A percentile compares a stretch with the other conserved stretches of the same genome.
These are phyloP conservation scores for Gelatoporia subvermispora DNA, from an alignment of 768 basidiomycete genomes.

Conservation along the genomic window DNA sequence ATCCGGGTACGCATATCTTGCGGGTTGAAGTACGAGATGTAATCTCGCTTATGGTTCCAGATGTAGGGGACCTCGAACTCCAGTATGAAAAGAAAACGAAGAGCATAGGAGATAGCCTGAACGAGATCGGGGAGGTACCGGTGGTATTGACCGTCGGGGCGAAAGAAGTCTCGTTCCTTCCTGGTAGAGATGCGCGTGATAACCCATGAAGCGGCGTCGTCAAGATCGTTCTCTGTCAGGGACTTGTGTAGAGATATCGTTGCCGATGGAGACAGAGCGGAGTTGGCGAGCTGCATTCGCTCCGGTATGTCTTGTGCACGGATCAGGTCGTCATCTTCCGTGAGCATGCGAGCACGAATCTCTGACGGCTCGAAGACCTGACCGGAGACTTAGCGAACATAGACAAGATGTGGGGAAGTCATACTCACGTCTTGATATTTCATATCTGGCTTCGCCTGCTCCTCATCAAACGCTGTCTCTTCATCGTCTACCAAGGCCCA, in stretches of 20 bases:
- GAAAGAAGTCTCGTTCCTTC: conserved; percentile 72
- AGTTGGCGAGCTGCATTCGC: conserved; percentile 88
- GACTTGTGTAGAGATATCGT: conserved; percentile 56
- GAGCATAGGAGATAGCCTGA: conserved; percentile 70
- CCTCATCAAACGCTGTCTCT: conserved; percentile 43
- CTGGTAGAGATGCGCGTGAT: conserved; percentile 67
- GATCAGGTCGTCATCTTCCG: conserved; percentile 91
- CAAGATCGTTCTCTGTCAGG: conserved; percentile 68
- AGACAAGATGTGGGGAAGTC: conserved; percentile 7
- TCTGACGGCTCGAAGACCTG: conserved; percentile 98
- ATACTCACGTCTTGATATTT: conserved; percentile 76
- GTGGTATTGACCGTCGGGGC: conserved; percentile 52
- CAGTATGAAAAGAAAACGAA: conserved; percentile 81
- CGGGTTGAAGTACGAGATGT: conserved; percentile 78
- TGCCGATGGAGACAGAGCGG: conserved; percentile 68
- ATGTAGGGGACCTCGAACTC: conserved; percentile 94
- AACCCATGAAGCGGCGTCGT: conserved; percentile 85
- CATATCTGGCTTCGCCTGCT: conserved; percentile 62
- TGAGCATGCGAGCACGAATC: conserved; percentile 83
- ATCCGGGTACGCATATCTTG: conserved; percentile 53
- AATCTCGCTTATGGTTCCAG: conserved; percentile 90
- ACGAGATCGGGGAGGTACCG: conserved; percentile 66
- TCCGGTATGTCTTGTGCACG: conserved; percentile 89
- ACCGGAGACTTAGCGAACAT: conserved; percentile 4
- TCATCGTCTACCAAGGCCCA: conserved; percentile 90